Conservation (phyloP, 2,329 filamentous ascomycete species). For the Amauroascus niger region DNA sequence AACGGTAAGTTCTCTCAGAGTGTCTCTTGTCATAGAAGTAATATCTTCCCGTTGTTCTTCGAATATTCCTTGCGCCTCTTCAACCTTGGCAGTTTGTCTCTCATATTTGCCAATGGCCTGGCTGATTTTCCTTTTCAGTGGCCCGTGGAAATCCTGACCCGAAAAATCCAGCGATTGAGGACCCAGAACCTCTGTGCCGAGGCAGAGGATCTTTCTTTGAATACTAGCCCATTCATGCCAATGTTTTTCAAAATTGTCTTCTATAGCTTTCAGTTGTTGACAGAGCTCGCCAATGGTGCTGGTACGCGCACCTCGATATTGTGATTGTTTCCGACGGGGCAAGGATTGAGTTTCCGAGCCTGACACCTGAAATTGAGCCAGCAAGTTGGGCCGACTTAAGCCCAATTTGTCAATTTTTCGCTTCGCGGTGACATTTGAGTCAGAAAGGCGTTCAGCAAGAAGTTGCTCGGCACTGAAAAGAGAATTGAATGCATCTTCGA, state of each 20-base stretch:
- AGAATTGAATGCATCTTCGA: slow-evolving; percentile 11
- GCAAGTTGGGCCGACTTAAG: neutral
- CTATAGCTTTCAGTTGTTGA: neutral
- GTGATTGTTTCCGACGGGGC: neutral
- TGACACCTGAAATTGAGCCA: neutral
- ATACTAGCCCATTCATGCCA: slow-evolving; percentile 20
- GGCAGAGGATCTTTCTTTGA: slow-evolving; percentile 18
- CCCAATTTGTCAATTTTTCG: neutral
- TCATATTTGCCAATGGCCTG: slow-evolving; percentile 6
- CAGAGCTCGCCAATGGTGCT: neutral
- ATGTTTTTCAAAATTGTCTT: slow-evolving; percentile 7
- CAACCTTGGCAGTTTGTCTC: neutral
- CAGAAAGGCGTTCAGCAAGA: neutral
- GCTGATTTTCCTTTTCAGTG: slow-evolving; percentile 12
- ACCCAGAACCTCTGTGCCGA: slow-evolving; percentile 18
- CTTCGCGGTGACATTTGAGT: neutral
- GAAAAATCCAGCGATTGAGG: neutral
- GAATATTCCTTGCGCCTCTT: neutral
- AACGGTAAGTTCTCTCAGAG: slow-evolving; percentile 11
- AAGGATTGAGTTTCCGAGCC: neutral
- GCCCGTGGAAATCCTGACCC: neutral
- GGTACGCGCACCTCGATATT: neutral
- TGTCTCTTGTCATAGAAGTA: slow-evolving; percentile 6
- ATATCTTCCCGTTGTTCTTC: slow-evolving; percentile 11
- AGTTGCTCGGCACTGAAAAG: slow-evolving; percentile 10